Evolutionary conservation across 352 stramenopile species (phyloP).

Genomic region (Pythium folliculosum): DNA sequence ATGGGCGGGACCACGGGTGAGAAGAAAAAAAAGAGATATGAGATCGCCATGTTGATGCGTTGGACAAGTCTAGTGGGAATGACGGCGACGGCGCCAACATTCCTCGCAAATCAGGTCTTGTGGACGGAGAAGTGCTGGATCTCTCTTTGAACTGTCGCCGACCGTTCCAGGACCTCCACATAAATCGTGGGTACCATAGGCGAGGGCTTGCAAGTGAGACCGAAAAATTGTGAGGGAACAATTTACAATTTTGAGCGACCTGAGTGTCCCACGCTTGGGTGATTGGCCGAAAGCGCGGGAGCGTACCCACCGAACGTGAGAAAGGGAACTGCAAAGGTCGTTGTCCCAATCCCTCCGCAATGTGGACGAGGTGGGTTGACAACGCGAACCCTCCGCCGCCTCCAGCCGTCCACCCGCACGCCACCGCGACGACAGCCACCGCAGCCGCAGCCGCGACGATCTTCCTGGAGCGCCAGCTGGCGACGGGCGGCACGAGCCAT

Average conservation of each 20-base stretch:
- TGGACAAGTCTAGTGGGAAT: not conserved
- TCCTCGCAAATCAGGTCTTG: not conserved
- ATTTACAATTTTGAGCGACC: too few relatives aligned
- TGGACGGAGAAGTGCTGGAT: not conserved
- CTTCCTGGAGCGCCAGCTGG: not conserved
- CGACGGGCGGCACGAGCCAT: too few relatives aligned
- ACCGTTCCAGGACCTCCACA: not conserved
- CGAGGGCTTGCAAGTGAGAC: not conserved
- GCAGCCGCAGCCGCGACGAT: not conserved
- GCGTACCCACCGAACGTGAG: not conserved
- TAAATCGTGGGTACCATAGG: not conserved
- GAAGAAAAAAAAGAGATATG: too few relatives aligned
- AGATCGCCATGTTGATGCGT: too few relatives aligned
- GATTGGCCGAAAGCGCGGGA: too few relatives aligned
- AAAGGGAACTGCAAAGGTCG: not conserved
- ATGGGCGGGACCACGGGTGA: too few relatives aligned
- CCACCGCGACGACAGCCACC: not conserved
- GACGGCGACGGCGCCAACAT: not conserved
- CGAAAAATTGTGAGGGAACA: not conserved
- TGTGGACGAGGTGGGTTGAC: not conserved
- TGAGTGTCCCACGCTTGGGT: too few relatives aligned
- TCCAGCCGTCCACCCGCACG: not conserved
- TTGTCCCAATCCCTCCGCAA: not conserved
- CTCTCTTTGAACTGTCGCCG: not conserved
- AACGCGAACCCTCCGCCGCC: not conserved